These are phyloP conservation scores for Pyronema omphalodes DNA, from an alignment of 495 filamentous ascomycete genomes.

Conservation along the genomic window DNA sequence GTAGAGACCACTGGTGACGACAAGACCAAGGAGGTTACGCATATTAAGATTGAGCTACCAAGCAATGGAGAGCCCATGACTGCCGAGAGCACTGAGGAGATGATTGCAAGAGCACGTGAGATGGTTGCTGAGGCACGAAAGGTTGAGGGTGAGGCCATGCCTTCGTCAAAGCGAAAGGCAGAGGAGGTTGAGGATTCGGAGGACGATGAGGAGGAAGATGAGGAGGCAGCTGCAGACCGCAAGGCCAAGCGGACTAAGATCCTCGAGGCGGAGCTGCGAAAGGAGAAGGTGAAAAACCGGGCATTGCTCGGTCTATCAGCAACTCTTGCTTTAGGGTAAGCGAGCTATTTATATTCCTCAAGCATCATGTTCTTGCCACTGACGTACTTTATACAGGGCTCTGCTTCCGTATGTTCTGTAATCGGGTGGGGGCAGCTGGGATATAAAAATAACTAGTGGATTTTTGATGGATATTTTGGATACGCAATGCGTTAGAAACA, in stretches of 20 bases:
- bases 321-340: conserved; percentile 76
- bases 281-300: conserved; percentile 63
- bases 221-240: conserved; percentile 37
- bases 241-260: conserved; percentile 58
- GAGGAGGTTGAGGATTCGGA: conserved; percentile 42
- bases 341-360: conserved; percentile 14
- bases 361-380: neutral
- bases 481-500: neutral
- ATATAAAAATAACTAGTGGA: neutral
- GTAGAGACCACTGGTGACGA: conserved; percentile 37
- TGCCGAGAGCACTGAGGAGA: conserved; percentile 52
- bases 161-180: conserved; percentile 58
- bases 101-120: conserved; percentile 69
- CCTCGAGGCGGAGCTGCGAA: conserved; percentile 54
- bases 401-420: conserved; percentile 37
- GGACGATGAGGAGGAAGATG: conserved; percentile 30
- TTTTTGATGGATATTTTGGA: neutral
- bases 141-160: conserved; percentile 30
- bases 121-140: conserved; percentile 73
- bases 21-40: conserved; percentile 46
- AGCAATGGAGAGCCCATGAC: conserved; percentile 49
- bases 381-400: conserved; percentile 29
- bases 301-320: conserved; percentile 70
- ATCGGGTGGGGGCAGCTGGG: neutral
- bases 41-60: conserved; percentile 62